These are phyloP conservation scores for Daedaleopsis nitida DNA, from an alignment of 768 basidiomycete genomes.

Conservation along the genomic window DNA sequence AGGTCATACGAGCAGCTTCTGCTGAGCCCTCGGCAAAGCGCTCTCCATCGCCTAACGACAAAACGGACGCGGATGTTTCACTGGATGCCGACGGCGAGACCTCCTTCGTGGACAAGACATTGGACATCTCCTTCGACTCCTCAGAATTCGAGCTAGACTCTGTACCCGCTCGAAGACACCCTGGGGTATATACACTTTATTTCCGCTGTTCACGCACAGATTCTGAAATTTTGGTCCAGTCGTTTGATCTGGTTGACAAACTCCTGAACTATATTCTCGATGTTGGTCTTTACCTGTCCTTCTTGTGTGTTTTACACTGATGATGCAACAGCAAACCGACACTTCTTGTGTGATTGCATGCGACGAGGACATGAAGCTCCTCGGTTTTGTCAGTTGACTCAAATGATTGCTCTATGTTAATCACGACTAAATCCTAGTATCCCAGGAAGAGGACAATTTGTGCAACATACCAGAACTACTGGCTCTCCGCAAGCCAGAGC, in stretches of 20 bases:
- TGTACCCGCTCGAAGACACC: neutral
- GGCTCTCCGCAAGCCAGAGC: too few relatives aligned
- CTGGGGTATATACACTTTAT: neutral
- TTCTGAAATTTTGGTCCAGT: neutral
- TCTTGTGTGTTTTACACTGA: too few relatives aligned
- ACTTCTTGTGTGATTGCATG: neutral
- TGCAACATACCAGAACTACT: too few relatives aligned
- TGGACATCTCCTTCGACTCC: neutral
- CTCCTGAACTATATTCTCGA: conserved; percentile 23
- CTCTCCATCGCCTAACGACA: neutral
- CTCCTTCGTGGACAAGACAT: neutral
- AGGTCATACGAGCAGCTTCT: neutral
- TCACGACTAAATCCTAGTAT: too few relatives aligned
- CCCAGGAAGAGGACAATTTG: too few relatives aligned
- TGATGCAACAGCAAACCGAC: neutral
- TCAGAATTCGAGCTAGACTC: neutral
- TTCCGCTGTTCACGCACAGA: too few relatives aligned
- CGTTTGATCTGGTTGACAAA: conserved; percentile 12
- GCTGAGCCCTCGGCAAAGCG: neutral
- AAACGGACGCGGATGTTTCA: too few relatives aligned
- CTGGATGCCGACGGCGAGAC: neutral
- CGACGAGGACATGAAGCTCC: neutral
- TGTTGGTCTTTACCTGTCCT: conserved; percentile 1
- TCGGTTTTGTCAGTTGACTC: too few relatives aligned
- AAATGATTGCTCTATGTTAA: too few relatives aligned